Percentiles rank a stretch among this genome's conserved stretches.
Evolutionary conservation across 768 basidiomycete genomes (phyloP).

Genomic region (Plicaturopsis crispa): DNA sequence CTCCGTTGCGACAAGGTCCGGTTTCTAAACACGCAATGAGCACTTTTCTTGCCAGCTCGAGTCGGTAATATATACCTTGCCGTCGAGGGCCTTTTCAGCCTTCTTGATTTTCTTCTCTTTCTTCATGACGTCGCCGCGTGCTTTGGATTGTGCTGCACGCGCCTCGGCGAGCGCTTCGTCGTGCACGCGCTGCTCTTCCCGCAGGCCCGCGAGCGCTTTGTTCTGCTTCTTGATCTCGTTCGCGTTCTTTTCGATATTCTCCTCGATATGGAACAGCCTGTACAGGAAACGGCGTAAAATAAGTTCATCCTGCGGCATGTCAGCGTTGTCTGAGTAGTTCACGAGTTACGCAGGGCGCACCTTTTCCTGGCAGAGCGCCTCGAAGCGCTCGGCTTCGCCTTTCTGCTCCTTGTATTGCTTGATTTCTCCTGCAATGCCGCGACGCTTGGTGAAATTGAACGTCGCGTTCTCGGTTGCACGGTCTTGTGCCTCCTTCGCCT

Average conservation of each 20-base stretch:
- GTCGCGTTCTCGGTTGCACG: constrained; percentile 92
- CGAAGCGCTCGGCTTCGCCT: constrained; percentile 84
- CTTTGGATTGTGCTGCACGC: constrained; percentile 73
- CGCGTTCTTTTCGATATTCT: constrained; percentile 68
- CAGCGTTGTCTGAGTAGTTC: not conserved
- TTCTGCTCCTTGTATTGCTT: constrained; percentile 98
- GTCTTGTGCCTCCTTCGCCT: constrained; percentile 80
- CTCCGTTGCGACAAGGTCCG: constrained; percentile 76
- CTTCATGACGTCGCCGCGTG: constrained; percentile 66
- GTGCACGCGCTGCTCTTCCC: constrained; percentile 60
- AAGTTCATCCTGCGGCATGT: constrained; percentile 57
- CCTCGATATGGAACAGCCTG: constrained; percentile 86
- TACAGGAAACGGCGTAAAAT: constrained; percentile 79
- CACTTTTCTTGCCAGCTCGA: not conserved
- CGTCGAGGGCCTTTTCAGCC: constrained; percentile 83
- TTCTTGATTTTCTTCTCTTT: constrained; percentile 86
- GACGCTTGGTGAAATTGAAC: constrained; percentile 88
- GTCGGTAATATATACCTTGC: constrained; percentile 47
- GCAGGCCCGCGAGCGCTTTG: constrained; percentile 57
- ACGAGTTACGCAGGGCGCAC: constrained; percentile 31
- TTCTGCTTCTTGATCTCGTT: constrained; percentile 67
- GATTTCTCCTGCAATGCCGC: constrained; percentile 91
- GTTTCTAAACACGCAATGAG: constrained; percentile 46
- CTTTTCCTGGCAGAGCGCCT: constrained; percentile 64
- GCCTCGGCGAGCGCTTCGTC: constrained; percentile 69